Conservation (phyloP, 2,329 filamentous ascomycete species). For the Cadophora gregata region DNA sequence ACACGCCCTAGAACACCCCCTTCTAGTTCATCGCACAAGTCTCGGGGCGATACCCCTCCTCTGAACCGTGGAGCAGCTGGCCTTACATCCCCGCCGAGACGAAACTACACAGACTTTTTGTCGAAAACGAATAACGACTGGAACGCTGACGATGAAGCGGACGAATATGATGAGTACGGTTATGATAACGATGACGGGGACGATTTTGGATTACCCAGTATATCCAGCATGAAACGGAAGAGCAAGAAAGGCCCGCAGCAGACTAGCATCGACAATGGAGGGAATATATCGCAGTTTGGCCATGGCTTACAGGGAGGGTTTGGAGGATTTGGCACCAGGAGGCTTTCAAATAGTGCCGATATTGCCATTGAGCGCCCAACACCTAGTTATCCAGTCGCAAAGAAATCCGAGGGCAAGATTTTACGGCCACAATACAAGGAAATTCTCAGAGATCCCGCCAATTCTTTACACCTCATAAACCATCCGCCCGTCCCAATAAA, state of each 20-base stretch:
- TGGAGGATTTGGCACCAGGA: slow-evolving; percentile 52
- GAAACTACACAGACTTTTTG: slow-evolving; percentile 80
- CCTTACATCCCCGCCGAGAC: slow-evolving; percentile 67
- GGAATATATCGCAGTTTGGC: slow-evolving; percentile 43
- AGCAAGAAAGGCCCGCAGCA: slow-evolving; percentile 49
- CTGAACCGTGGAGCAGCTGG: slow-evolving; percentile 57
- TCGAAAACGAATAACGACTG: slow-evolving; percentile 84
- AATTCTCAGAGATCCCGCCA: slow-evolving; percentile 86
- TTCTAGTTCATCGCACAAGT: slow-evolving; percentile 60
- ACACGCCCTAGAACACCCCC: slow-evolving; percentile 79
- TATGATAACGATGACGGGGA: slow-evolving; percentile 88
- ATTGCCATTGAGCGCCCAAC: slow-evolving; percentile 89
- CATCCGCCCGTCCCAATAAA: slow-evolving; percentile 77
- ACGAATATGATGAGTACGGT: slow-evolving; percentile 72
- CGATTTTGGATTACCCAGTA: slow-evolving; percentile 91
- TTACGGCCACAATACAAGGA: slow-evolving; percentile 97
- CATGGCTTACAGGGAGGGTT: slow-evolving; percentile 48
- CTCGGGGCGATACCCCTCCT: slow-evolving; percentile 62
- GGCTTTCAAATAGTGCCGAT: slow-evolving; percentile 85
- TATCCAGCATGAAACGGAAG: slow-evolving; percentile 88
- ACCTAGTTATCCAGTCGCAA: slow-evolving; percentile 83
- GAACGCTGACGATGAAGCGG: slow-evolving; percentile 74
- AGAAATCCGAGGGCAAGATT: slow-evolving; percentile 93
- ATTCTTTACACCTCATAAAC: slow-evolving; percentile 91
- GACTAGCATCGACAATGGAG: slow-evolving; percentile 29